phyloP scores from a whole-genome alignment of 441 rosid species.

The Pelargonium citronellum region DNA sequence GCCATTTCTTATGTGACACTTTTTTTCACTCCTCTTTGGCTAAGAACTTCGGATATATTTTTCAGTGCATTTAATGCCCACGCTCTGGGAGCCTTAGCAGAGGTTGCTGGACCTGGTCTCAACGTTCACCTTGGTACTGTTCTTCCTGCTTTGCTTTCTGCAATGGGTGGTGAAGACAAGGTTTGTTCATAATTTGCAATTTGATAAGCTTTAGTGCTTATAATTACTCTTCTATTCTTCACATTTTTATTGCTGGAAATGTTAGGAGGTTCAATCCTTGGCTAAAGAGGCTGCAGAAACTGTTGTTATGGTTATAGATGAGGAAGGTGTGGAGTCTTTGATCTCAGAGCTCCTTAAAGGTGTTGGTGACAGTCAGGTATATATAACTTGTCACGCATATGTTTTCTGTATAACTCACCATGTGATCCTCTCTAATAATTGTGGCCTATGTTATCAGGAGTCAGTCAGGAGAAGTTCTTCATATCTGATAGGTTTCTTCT shows the following conservation, averaged over 20 bases:
- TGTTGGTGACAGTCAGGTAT: constrained; percentile 72
- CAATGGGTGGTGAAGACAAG: constrained; percentile 75
- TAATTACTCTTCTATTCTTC: constrained; percentile 8
- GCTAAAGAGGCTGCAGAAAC: constrained; percentile 96
- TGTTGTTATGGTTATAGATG: constrained; percentile 81
- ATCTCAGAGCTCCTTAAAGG: constrained; percentile 88
- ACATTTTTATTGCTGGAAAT: constrained; percentile 21
- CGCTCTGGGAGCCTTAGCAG: constrained; percentile 97
- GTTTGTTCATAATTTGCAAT: constrained; percentile 29
- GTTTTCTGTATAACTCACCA: too few relatives aligned
- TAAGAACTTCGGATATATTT: constrained; percentile 25
- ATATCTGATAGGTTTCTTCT: constrained; percentile 87
- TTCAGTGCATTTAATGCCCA: constrained; percentile 94
- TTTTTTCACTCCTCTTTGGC: constrained; percentile 14
- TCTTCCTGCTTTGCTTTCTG: constrained; percentile 92
- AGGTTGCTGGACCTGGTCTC: constrained; percentile 95
- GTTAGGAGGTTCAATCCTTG: constrained; percentile 74
- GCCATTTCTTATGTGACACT: constrained; percentile 10
- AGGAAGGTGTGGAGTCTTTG: constrained; percentile 83
- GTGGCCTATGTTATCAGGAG: constrained; percentile 52
- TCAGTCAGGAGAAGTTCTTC: constrained; percentile 84
- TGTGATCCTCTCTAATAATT: neutral
- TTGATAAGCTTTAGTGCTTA: constrained; percentile 5
- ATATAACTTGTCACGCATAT: constrained; percentile 1
- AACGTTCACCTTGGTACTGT: constrained; percentile 79